A percentile compares a stretch with the other conserved stretches of the same genome.
Evolutionary conservation across 2,329 filamentous ascomycete species (phyloP).

Genomic region (Pestalotiopsis sp.): DNA sequence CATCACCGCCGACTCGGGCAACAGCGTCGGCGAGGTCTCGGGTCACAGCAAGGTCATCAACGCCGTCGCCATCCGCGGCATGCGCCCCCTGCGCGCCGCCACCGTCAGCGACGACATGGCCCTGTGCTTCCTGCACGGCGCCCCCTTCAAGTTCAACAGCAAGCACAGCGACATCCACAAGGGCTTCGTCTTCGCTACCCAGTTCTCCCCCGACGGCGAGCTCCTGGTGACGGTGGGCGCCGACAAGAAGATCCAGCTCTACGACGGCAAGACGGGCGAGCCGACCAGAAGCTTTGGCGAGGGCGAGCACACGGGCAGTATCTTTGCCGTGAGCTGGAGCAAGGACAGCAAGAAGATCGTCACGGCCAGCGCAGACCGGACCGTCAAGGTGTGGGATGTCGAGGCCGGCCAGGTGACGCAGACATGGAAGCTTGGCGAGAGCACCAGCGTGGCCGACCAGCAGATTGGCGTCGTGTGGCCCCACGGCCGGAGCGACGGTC

Average conservation of each 20-base stretch:
- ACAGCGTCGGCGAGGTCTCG: constrained; percentile 91
- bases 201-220: constrained; percentile 87
- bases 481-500: constrained; percentile 75
- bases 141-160: constrained; percentile 94
- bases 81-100: constrained; percentile 86
- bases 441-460: constrained; percentile 78
- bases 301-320: constrained; percentile 86
- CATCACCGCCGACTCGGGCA: constrained; percentile 93
- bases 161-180: constrained; percentile 79
- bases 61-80: constrained; percentile 83
- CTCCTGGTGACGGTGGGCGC: constrained; percentile 85
- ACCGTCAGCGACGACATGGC: constrained; percentile 90
- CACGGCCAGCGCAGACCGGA: constrained; percentile 92
- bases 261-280: constrained; percentile 95
- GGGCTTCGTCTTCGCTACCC: constrained; percentile 85
- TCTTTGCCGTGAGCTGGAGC: constrained; percentile 90
- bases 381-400: constrained; percentile 91
- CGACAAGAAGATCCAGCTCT: constrained; percentile 91
- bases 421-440: constrained; percentile 82
- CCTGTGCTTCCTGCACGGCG: constrained; percentile 90
- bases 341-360: constrained; percentile 84
- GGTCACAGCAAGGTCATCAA: constrained; percentile 93
- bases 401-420: constrained; percentile 77
- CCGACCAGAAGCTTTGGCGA: constrained; percentile 76
- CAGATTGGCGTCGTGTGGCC: constrained; percentile 96